These are phyloP conservation scores for Arabidopsis suecica DNA, from an alignment of 345 rosid genomes.

Conservation along the genomic window DNA sequence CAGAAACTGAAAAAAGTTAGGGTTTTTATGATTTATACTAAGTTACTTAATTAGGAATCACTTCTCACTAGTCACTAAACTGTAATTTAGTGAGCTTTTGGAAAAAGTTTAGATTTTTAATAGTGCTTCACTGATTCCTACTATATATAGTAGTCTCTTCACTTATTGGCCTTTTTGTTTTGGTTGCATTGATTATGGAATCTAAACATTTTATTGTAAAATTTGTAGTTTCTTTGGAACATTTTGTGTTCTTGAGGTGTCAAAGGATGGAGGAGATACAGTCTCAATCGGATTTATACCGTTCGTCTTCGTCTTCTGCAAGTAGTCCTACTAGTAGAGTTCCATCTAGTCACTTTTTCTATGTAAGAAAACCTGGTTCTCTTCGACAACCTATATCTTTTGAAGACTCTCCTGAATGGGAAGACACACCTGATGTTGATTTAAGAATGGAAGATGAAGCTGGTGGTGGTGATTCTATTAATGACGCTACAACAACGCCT, in stretches of 20 bases:
- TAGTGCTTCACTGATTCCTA: background rate
- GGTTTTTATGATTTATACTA: conserved; percentile 1
- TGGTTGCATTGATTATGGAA: conserved; percentile 1
- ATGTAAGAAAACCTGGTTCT: conserved; percentile 91
- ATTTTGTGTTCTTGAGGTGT: conserved; percentile 37
- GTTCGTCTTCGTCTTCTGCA: conserved; percentile 97
- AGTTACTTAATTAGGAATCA: conserved; percentile 31
- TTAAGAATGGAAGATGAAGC: conserved; percentile 71
- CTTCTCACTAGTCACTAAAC: conserved; percentile 10
- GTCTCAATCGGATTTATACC: conserved; percentile 84
- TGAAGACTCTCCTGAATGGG: conserved; percentile 99
- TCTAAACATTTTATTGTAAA: background rate
- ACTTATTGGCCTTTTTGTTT: conserved; percentile 14
- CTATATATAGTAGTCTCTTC: background rate
- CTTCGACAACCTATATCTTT: conserved; percentile 93
- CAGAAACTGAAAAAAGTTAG: conserved; percentile 17
- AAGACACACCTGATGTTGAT: conserved; percentile 83
- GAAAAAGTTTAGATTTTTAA: conserved; percentile 16
- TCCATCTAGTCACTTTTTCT: conserved; percentile 94
- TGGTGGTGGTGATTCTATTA: conserved; percentile 65
- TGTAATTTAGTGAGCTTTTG: conserved; percentile 36
- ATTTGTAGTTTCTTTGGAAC: conserved; percentile 21
- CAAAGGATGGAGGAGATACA: conserved; percentile 94
- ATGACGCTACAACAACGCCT: conserved; percentile 61
- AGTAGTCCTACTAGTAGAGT: conserved; percentile 98